Percentiles rank a stretch among this genome's conserved stretches.
These are phyloP conservation scores for Tylopilus balloui DNA, from an alignment of 768 basidiomycete species.

Conservation along the genomic window DNA sequence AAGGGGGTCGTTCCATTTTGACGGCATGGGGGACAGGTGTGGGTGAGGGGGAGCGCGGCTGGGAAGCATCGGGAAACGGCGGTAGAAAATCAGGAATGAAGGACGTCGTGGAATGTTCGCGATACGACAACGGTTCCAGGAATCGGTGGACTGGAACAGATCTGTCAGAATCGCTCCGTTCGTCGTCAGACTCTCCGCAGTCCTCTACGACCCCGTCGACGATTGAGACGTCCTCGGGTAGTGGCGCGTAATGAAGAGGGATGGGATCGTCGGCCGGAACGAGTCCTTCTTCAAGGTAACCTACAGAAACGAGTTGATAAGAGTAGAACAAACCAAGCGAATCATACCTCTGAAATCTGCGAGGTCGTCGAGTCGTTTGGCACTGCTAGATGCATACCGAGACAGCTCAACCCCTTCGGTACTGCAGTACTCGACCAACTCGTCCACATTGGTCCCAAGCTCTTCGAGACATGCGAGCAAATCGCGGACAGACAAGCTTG, in stretches of 20 bases:
- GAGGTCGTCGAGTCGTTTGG: slow-evolving; percentile 66
- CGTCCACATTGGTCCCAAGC: slow-evolving; percentile 65
- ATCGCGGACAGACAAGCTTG: slow-evolving; percentile 53
- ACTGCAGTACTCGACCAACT: slow-evolving; percentile 61
- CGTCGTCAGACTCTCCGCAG: slow-evolving; percentile 28
- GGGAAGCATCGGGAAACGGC: slow-evolving; percentile 31
- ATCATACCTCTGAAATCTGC: slow-evolving; percentile 66
- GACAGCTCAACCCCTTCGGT: slow-evolving; percentile 66
- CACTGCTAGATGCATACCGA: slow-evolving; percentile 61
- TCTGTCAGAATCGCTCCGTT: slow-evolving; percentile 15
- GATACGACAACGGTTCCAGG: slow-evolving; percentile 27
- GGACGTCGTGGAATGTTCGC: slow-evolving; percentile 30
- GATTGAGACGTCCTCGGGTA: slow-evolving; percentile 20
- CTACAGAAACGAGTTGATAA: slow-evolving; percentile 36
- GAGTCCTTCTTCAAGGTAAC: slow-evolving; percentile 57
- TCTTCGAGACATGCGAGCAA: slow-evolving; percentile 66
- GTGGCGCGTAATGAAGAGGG: slow-evolving; percentile 45
- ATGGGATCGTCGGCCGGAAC: slow-evolving; percentile 53
- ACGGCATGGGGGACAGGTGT: slow-evolving; percentile 32
- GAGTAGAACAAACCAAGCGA: slow-evolving; percentile 4
- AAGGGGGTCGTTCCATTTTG: slow-evolving; percentile 33
- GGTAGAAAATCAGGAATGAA: slow-evolving; percentile 33
- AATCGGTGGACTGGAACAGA: slow-evolving; percentile 19
- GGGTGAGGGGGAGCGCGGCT: slow-evolving; percentile 33
- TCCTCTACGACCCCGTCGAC: slow-evolving; percentile 29